Evolutionary conservation across 345 rosid species (phyloP), one percentile per base, ranked within the genome.

Genomic region (Lumnitzera littorea): DNA sequence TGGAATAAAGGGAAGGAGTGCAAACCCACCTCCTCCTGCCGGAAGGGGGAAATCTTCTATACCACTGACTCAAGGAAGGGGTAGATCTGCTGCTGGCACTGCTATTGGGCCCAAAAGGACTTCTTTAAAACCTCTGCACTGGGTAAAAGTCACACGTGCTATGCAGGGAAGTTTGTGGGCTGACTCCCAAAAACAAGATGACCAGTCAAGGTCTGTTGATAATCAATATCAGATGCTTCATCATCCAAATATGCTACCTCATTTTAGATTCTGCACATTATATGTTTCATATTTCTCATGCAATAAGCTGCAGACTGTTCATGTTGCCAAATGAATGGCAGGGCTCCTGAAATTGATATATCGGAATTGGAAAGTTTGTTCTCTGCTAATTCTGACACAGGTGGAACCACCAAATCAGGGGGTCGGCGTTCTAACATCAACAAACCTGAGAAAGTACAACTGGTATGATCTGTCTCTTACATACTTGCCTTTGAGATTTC

Each of bases 261-360:
- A 53, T 67, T 43, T 52, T 36, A 46, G 48, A 5, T 60, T 17
- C 6, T 46, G 50, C 3, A 53, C 27, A 25, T 46, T 51, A 13
- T 14, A 52, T 24, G 43, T 36, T 36, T 36, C 43, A 36, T 36
- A 9, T 36, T 36, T 36, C 43, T 36, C 7, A 9, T 36, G 43
- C 43, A 36, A 36, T 36, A 2, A 36, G 43, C 43, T 36, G 3
- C 31, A 27, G 3, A 27, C 10, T 41, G 48, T 48, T 31, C 49
- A 16, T 55, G 24, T 57, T 57, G 10, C 46, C 48, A 58, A 55
- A 51, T 68, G 58, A 74, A 72, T 81, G 58, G 56, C 62, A 92
- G 99, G 87, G 84, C 99, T 73, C 99, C 98, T 70, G 97, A 92
- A 80, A 92, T 92, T 70, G 99, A 92, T 78, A 89, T 92, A 74